Base-by-base conservation (phyloP, 2,329 filamentous ascomycete species). In the Colletotrichum plurivorum region DNA sequence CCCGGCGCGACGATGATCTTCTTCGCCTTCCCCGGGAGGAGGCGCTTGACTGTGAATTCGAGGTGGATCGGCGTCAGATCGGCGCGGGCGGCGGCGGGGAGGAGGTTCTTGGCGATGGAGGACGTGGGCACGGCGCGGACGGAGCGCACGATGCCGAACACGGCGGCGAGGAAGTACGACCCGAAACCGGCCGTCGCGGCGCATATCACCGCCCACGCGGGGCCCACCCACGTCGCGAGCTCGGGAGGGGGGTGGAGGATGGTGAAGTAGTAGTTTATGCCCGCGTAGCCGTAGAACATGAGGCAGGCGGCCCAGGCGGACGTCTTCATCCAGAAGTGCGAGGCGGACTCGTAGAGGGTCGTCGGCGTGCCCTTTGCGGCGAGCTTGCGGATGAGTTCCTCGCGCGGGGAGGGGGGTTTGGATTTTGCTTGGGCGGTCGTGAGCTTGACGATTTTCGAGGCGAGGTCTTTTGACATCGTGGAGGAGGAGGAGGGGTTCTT, bases 271-370 rank as follows among this genome's bases (percentile, higher is more conserved):
- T 84, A 85, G 76, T 88, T 86, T 73, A 84, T 82, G 54, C 81
- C 78, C 2, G 85, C 83, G 74, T 85, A 89, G 45, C 77, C 73
- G 65, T 88, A 82, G 77, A 85, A 88, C 74, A 87, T 86, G 22
- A 83, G 69, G 2, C 87, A 87, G 27, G 88, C 85, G 15, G 81
- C 77, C 78, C 90, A 90, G 75, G 88, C 88, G 53, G 88, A 87
- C 72, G 88, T 76, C 71, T 91, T 85, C 77, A 90, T 92, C 79
- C 85, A 84, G 65, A 87, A 86, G 74, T 93, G 90, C 1, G 89
- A 89, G 15, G 89, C 89, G 1, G 87, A 86, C 74, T 90, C 84
- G 81, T 92, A 94, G 51, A 94, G 83, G 3, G 87, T 78, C 8
- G 91, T 89, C 5, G 87, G 84, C 2, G 83, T 80, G n/a, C 84